phyloP scores from a whole-genome alignment of 495 filamentous ascomycete species.

The Penicillium crystallinum region DNA sequence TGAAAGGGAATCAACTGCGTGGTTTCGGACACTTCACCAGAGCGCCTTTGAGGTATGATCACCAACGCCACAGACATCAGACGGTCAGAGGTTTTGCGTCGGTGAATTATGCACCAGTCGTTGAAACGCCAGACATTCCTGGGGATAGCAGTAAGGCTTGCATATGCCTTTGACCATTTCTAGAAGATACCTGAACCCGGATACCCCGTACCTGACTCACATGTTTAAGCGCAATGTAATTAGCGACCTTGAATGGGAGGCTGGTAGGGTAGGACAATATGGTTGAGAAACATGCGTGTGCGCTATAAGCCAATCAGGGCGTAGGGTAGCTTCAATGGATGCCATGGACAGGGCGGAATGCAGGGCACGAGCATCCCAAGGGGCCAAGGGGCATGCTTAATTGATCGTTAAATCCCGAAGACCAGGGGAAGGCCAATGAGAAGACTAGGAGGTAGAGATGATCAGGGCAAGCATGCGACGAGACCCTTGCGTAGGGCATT shows the following conservation, averaged over 20 bases:
- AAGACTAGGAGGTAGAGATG: background rate
- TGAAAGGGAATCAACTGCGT: background rate
- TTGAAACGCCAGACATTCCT: background rate
- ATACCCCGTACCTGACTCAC: background rate
- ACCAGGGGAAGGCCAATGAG: constrained; percentile 8
- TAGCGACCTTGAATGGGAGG: background rate
- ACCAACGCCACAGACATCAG: background rate
- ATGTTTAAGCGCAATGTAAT: background rate
- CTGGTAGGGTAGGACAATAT: background rate
- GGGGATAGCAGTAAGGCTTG: background rate
- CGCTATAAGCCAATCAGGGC: background rate
- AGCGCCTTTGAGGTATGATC: background rate
- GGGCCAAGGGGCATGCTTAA: constrained; percentile 13
- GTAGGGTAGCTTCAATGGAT: constrained; percentile 15
- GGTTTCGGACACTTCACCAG: background rate
- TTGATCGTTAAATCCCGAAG: constrained; percentile 12
- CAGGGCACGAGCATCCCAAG: constrained; percentile 9
- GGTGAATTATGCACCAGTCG: background rate
- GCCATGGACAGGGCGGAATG: constrained; percentile 17
- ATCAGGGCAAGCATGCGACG: background rate
- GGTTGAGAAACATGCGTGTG: background rate
- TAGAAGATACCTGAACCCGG: background rate
- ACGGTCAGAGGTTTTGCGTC: background rate
- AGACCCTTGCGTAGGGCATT: constrained; percentile 22
- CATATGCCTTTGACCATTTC: background rate